phyloP scores from a whole-genome alignment of 202 grass and related monocot species.

The Eragrostis tef region DNA sequence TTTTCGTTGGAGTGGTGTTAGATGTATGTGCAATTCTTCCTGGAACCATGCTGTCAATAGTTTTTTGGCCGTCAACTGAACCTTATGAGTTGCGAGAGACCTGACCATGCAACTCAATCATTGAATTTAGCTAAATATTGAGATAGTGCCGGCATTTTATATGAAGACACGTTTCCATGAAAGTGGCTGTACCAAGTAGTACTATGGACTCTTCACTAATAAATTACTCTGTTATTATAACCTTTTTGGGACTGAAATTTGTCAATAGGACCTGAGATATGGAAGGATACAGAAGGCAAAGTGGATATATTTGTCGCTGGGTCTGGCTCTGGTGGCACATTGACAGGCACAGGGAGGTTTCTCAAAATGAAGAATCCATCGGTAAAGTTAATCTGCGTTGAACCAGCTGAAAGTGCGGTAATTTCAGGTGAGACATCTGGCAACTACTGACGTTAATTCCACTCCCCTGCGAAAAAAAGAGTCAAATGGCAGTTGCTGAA shows the following conservation, averaged over 20 bases:
- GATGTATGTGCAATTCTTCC: too few species aligned
- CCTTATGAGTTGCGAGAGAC: too few species aligned
- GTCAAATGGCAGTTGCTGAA: neutral
- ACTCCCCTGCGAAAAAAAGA: neutral
- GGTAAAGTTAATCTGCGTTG: slow-evolving; percentile 60
- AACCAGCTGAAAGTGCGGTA: slow-evolving; percentile 64
- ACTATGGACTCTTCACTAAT: neutral
- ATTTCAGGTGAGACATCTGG: slow-evolving; percentile 52
- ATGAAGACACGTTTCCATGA: slow-evolving; percentile 9
- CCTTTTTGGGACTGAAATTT: slow-evolving; percentile 10
- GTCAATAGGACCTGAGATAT: slow-evolving; percentile 57
- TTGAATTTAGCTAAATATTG: slow-evolving; percentile 18
- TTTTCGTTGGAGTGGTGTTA: too few species aligned
- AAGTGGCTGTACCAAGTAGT: neutral
- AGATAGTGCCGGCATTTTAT: neutral
- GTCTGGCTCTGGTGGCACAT: slow-evolving; percentile 56
- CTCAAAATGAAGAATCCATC: slow-evolving; percentile 63
- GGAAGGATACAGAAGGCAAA: slow-evolving; percentile 71
- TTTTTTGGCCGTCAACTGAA: too few species aligned
- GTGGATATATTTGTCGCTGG: slow-evolving; percentile 62
- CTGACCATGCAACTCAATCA: neutral
- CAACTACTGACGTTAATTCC: neutral
- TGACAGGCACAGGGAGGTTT: slow-evolving; percentile 59
- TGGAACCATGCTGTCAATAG: too few species aligned
- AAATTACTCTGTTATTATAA: slow-evolving; percentile 2